Conservation (phyloP, 1,139 yeast genomes). For the Nakaseomyces kungkrabaensis region DNA sequence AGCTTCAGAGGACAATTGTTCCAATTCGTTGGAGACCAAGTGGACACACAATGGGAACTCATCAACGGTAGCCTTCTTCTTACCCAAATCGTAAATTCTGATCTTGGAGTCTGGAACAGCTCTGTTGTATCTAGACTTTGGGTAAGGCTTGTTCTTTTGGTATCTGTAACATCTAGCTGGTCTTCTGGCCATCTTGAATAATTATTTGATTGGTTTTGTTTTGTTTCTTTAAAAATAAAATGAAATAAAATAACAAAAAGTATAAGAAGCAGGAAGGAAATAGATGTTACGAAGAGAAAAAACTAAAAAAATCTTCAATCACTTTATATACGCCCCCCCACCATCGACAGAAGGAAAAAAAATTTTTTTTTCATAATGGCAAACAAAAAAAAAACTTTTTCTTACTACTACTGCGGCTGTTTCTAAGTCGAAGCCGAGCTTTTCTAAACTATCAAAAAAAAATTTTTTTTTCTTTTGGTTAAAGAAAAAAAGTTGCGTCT, state of each 20-base stretch:
- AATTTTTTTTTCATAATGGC: neutral
- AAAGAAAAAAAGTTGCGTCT: slow-evolving; percentile 1
- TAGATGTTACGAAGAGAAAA: neutral
- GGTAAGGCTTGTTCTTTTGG: slow-evolving; percentile 99
- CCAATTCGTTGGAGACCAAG: slow-evolving; percentile 97
- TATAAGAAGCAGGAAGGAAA: neutral
- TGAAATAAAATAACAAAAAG: neutral
- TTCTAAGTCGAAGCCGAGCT: too few relatives aligned
- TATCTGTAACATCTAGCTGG: slow-evolving; percentile 99
- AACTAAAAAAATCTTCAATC: neutral
- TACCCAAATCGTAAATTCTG: slow-evolving; percentile 98
- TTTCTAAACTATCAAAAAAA: too few relatives aligned
- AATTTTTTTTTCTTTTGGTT: too few relatives aligned
- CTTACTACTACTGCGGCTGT: too few relatives aligned
- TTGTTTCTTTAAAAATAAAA: neutral
- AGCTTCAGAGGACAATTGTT: slow-evolving; percentile 99
- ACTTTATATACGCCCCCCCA: neutral
- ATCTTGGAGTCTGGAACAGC: slow-evolving; percentile 99
- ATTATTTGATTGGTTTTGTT: neutral
- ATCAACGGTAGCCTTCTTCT: slow-evolving; percentile 99
- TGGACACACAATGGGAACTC: slow-evolving; percentile 99
- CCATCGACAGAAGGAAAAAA: neutral
- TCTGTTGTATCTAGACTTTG: slow-evolving; percentile 99
- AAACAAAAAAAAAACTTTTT: neutral
- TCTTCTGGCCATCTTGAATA: slow-evolving; percentile 95